phyloP scores from a whole-genome alignment of 371 early-diverging fungal genomes.

The Circinella minor region DNA sequence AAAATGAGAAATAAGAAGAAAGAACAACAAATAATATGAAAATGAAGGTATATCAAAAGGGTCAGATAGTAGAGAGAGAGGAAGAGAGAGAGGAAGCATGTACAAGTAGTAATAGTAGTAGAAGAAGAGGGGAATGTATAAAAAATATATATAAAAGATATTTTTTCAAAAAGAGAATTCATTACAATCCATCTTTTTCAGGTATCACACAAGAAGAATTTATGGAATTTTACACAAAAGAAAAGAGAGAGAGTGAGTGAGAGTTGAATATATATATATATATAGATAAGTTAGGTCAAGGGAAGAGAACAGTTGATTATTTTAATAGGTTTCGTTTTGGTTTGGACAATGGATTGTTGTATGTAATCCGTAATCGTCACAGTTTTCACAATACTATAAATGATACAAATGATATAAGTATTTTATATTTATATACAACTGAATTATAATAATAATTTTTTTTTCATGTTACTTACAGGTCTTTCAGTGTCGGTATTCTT shows the following conservation, averaged over 20 bases:
- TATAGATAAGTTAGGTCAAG: background rate
- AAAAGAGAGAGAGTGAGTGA: background rate
- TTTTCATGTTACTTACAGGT: conserved; percentile 14
- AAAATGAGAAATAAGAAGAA: conserved; percentile 8
- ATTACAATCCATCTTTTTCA: conserved; percentile 7
- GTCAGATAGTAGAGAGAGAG: conserved; percentile 8
- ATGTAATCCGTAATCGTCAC: conserved; percentile 30
- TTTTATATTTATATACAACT: too few species aligned
- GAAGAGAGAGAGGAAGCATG: conserved; percentile 3
- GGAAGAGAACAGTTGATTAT: background rate
- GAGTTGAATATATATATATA: too few species aligned
- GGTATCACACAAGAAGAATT: conserved; percentile 14
- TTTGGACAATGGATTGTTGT: conserved; percentile 23
- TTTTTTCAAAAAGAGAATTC: conserved; percentile 7
- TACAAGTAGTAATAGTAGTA: conserved; percentile 9
- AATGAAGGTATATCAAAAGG: conserved; percentile 13
- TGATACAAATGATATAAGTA: background rate
- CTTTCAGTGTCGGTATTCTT: conserved; percentile 5
- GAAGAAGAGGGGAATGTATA: conserved; percentile 4
- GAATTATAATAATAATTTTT: too few species aligned
- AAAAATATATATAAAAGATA: conserved; percentile 8
- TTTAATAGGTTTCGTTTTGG: conserved; percentile 31
- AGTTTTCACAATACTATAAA: conserved; percentile 27
- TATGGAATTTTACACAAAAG: conserved; percentile 15
- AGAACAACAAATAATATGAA: background rate